Base-by-base conservation (phyloP, 495 filamentous ascomycete species). In the Alectoria sarmentosa region DNA sequence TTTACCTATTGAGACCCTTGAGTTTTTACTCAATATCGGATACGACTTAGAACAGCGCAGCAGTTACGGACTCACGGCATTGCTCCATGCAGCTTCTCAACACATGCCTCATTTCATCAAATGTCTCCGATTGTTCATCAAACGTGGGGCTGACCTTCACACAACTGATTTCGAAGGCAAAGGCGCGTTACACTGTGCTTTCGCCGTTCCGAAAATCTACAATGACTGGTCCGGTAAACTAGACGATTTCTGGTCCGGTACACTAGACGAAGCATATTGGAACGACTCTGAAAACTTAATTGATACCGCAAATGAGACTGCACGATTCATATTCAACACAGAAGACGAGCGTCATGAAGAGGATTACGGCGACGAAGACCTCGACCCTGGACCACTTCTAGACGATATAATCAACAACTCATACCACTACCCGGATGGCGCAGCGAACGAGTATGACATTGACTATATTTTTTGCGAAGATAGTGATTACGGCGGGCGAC, bases 401-500 rank as follows among this genome's bases (percentile, higher is more conserved):
- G 26, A 56, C 26, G 5, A 56, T 26, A 11, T 23, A 26, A n/a
- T 26, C 14, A 30, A 19, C 30, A n/a, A 26, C 3, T 11, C 11
- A 9, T 56, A 6, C 34, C 15, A 17, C 9, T 19, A 2, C 3
- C 21, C 54, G 28, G 5, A 9, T 39, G 10, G 38, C 38, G 9
- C 38, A 39, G 38, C 38, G 38, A 15, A 39, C 15, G 38, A 39
- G 38, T 39, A 39, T 13, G 15, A 13, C 38, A 39, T n/a, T 11
- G 55, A 37, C 4, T 37, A 58, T 23, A 37, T 58, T 37, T 14
- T 58, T 30, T 58, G 30, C 30, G 57, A 59, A 15, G 0, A 2
- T 1, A n/a, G n/a, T n/a, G 36, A 59, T 41, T 3, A 36, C 0
- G 1, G n/a, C 13, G n/a, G 4, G 4, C 2, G 1, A 19, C 0